Evolutionary conservation across 1,284 basidiomycete genomes (phyloP).

Genomic region (Ganoderma resinaceum): DNA sequence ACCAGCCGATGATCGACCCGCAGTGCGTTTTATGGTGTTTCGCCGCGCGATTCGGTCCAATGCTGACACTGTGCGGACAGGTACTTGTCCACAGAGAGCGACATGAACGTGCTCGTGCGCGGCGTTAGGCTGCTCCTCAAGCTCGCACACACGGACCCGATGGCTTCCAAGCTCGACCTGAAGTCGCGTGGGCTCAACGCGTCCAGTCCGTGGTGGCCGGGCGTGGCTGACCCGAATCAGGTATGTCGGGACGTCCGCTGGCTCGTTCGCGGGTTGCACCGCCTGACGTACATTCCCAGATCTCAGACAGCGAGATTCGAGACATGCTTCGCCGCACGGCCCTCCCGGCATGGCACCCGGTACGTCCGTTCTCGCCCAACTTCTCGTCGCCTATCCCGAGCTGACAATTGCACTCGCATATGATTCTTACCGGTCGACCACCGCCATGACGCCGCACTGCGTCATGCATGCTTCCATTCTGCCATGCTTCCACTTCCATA

Average conservation of each 20-base stretch:
- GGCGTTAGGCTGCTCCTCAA: constrained; percentile 35
- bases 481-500: not conserved
- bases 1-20: constrained; percentile 50
- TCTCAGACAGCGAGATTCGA: not conserved
- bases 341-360: not conserved
- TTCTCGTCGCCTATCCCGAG: not conserved
- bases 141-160: constrained; percentile 36
- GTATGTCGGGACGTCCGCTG: constrained; percentile 9
- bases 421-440: not conserved
- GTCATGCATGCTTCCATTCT: not conserved
- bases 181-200: constrained; percentile 21
- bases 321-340: constrained; percentile 5
- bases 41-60: not conserved
- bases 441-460: not conserved
- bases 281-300: not conserved
- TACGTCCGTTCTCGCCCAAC: not conserved
- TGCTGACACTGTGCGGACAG: constrained; percentile 13
- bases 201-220: constrained; percentile 36
- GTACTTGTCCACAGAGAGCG: constrained; percentile 35
- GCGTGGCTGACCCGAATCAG: constrained; percentile 36
- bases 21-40: constrained; percentile 37
- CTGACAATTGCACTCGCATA: not conserved
- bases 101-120: constrained; percentile 40
- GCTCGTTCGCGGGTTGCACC: not conserved
- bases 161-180: constrained; percentile 39